phyloP scores from a whole-genome alignment of 352 stramenopile genomes.

The Blastocystis sp. region DNA sequence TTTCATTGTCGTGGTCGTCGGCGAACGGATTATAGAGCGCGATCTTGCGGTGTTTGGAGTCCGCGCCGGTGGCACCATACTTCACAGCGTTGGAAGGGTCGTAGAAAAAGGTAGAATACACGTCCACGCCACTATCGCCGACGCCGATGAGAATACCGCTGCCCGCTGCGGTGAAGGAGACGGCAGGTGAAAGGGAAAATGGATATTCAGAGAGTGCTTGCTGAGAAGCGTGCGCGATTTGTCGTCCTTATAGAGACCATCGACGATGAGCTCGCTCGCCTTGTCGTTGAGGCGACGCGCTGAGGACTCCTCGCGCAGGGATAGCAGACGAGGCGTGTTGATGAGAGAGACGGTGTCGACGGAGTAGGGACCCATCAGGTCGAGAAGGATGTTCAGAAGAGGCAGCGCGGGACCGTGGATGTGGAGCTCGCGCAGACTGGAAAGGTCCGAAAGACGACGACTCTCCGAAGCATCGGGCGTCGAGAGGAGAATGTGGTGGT shows the following conservation, averaged over 20 bases:
- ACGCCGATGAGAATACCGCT: background rate
- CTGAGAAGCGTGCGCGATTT: background rate
- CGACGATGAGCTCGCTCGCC: background rate
- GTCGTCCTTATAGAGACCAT: background rate
- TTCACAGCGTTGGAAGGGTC: background rate
- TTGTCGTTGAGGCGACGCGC: background rate
- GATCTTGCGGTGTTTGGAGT: background rate
- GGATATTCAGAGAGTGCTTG: background rate
- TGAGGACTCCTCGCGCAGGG: background rate
- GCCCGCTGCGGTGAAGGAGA: background rate
- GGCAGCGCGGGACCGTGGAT: background rate
- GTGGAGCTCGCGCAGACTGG: no score
- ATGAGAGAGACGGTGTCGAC: background rate
- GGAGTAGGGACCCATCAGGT: background rate
- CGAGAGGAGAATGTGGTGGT: background rate
- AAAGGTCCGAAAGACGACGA: no score
- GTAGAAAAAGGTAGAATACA: slow-evolving; percentile 13
- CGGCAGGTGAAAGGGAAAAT: background rate
- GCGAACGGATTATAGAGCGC: background rate
- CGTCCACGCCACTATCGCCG: slow-evolving; percentile 20
- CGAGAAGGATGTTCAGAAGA: background rate
- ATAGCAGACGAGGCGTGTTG: background rate
- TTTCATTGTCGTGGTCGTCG: background rate
- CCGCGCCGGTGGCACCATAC: background rate
- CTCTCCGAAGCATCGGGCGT: no score